Evolutionary conservation across 805 yeast species (phyloP), one percentile per base, ranked within the genome.

Genomic region (Pichia membranifaciens): DNA sequence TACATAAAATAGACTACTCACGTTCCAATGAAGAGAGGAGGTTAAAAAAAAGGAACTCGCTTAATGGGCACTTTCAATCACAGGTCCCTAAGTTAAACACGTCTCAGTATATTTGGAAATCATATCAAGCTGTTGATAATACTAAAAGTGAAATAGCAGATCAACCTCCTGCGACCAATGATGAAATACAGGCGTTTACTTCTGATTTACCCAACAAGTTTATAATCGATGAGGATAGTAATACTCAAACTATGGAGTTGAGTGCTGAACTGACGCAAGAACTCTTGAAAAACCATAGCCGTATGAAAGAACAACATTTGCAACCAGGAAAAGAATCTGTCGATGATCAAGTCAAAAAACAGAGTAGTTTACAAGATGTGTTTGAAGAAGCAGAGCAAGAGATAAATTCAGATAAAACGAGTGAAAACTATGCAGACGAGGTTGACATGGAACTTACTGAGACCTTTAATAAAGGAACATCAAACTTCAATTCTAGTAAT

Each of bases 1-100:
- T 82, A 36, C 86, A 81, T 56, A 76, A 79, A 39, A 53, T 51
- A 20, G 51, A 50, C 28, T 42, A 36, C 37, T 36, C 43, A 6
- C 38, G 31, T 9, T 40, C 51, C 2, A 41, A 37, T 23, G 52
- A 49, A 7, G 41, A 48, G n/a, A 44, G 46, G 16, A 50, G 36
- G 13, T 43, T 31, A 35, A 44, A 49, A 17, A 32, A 43, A 31
- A 34, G 51, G 18, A 38, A 21, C 6, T 50, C 57, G n/a, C n/a
- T 43, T 4, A 6, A 4, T 16, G 47, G 44, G 6, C 20, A 34
- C 3, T 8, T 2, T 8, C 36, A 33, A 5, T 1, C 32, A 18
- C 16, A 13, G 7, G 16, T 28, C 15, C 10, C 41, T 25, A 47
- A 43, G 10, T n/a, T 47, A 28, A 38, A 29, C 25, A 47, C 47